These are phyloP conservation scores for Aspergillus egyptiacus DNA, from an alignment of 495 filamentous ascomycete species.

Conservation along the genomic window DNA sequence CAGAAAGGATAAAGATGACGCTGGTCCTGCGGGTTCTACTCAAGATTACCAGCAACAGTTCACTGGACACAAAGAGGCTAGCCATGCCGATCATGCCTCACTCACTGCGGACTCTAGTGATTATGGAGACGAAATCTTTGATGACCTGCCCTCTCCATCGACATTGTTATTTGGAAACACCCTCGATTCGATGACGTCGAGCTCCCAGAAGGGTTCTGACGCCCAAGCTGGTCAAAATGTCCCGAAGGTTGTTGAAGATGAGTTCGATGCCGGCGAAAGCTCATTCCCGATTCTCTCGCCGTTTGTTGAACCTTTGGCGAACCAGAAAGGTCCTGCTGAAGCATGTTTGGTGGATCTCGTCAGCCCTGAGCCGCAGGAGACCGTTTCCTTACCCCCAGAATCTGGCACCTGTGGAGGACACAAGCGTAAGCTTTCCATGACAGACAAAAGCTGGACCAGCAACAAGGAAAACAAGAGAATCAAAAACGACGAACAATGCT, in stretches of 20 bases:
- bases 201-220: neutral
- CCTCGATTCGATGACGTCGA: neutral
- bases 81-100: too few relatives aligned
- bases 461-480: neutral
- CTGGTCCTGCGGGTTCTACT: neutral
- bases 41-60: neutral
- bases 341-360: neutral
- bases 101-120: conserved; percentile 24
- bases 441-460: neutral
- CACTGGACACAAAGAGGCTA: neutral
- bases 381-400: neutral
- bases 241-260: neutral
- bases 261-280: neutral
- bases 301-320: neutral
- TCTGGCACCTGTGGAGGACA: neutral
- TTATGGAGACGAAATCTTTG: conserved; percentile 29
- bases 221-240: neutral
- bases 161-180: conserved; percentile 18
- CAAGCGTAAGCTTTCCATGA: conserved; percentile 1
- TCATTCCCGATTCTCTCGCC: neutral
- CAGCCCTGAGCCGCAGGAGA: conserved; percentile 5
- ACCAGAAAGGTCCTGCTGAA: neutral
- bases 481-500: neutral
- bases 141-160: conserved; percentile 40
- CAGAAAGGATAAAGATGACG: neutral